These are phyloP conservation scores for Drosera capensis DNA, from an alignment of 148 eudicot species.

Conservation along the genomic window DNA sequence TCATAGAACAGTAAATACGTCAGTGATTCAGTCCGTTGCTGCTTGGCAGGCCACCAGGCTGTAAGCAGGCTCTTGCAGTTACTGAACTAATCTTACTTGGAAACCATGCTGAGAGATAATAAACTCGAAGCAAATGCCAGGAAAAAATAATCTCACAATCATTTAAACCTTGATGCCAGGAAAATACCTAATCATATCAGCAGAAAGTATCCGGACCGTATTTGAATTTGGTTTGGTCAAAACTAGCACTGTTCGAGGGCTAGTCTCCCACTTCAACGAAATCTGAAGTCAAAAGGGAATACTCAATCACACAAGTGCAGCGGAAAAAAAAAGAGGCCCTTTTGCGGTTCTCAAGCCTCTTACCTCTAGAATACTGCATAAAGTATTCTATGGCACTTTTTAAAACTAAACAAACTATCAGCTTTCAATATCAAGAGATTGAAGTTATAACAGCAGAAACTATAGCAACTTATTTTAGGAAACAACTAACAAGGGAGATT, in stretches of 20 bases:
- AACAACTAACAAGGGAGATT: no score
- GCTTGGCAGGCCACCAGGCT: background rate
- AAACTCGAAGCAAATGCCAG: background rate
- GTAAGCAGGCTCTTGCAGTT: no score
- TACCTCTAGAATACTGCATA: no score
- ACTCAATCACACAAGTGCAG: conserved; percentile 2
- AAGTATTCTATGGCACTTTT: no score
- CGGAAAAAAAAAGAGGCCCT: background rate
- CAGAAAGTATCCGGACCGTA: conserved; percentile 61
- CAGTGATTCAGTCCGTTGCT: background rate
- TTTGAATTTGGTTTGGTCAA: conserved; percentile 90
- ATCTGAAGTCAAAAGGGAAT: conserved; percentile 36
- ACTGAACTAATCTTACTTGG: no score
- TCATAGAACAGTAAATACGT: background rate
- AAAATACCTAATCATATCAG: conserved; percentile 70
- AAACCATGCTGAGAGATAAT: background rate
- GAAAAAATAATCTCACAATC: background rate
- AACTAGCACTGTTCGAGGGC: conserved; percentile 75
- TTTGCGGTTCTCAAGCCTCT: background rate
- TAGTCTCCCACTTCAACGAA: conserved; percentile 87
- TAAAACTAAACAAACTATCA: no score
- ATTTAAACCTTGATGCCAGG: background rate
- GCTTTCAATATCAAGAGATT: no score
- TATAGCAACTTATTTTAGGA: no score
- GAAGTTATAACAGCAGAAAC: no score